Evolutionary conservation across 176 grass and related monocot species (phyloP), one percentile per base, ranked within the genome.

Genomic region (Luzula sylvatica): DNA sequence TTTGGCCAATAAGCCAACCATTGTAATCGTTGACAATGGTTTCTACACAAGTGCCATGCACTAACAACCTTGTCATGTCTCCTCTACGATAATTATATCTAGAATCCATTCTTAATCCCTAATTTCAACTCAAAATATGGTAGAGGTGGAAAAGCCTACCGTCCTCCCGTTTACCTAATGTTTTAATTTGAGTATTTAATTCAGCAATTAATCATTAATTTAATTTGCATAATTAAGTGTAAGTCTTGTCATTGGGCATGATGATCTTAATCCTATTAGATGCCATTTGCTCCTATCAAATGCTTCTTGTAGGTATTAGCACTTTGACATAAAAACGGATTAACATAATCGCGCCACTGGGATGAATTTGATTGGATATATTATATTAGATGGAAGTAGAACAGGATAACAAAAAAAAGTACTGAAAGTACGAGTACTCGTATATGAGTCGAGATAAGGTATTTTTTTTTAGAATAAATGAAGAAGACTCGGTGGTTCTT

Each of bases 211-310:
- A 35, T 48, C 53, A 3, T 39, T 20, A 46, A 48, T 24, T 24
- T 7, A 68, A 32, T 49, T 49, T 32, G 11, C 42, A 52, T 60
- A 20, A 61, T 61, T 56, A 71, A 64, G 55, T 71, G 67, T 42
- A 71, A 26, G 15, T 18, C n/a, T 71, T 49, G 42, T 71, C 55
- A 71, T 8, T 38, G 41, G 5, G 13, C 67, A 70, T 55, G 20
- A 55, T 45, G 38, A 1, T 63, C 24, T 7, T 28, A 3, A 64
- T 28, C 11, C 8, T 59, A 4, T 11, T 11, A 59, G 25, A 24
- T 46, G 11, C 23, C 12, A 17, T 51, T 51, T 11, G 13, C 21
- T 29, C 53, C 16, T 57, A 26, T 57, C 23, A 56, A 47, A 16
- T 71, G 52, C 56, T 47, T 71, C 20, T 52, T 18, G 11, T 71